Evolutionary conservation across 805 yeast species (phyloP).

Genomic region (Cyberlindnera petersonii): DNA sequence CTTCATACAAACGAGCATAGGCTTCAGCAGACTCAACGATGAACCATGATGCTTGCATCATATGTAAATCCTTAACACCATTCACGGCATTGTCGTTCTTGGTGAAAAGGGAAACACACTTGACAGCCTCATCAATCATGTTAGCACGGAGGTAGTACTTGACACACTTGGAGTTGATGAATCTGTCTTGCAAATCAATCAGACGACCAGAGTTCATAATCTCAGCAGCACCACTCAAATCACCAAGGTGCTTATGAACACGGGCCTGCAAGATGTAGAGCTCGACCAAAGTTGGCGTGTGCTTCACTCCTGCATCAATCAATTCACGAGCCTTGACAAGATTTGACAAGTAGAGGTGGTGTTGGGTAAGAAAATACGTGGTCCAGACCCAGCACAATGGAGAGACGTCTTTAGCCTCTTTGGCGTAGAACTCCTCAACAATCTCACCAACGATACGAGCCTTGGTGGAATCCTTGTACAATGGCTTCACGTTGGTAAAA

Average conservation of each 20-base stretch:
- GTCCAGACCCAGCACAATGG: constrained; percentile 58
- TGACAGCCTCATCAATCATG: constrained; percentile 68
- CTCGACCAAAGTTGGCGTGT: constrained; percentile 84
- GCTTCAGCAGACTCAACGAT: constrained; percentile 82
- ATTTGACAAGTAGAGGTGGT: constrained; percentile 54
- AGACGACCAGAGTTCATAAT: constrained; percentile 66
- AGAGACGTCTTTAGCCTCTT: constrained; percentile 26
- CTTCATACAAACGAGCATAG: constrained; percentile 56
- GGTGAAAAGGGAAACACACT: constrained; percentile 74
- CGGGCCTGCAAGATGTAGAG: constrained; percentile 76
- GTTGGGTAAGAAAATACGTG: constrained; percentile 73
- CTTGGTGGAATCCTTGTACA: constrained; percentile 47
- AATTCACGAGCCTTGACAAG: constrained; percentile 49
- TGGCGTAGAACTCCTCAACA: constrained; percentile 44
- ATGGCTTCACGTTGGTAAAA: constrained; percentile 79
- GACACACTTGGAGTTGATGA: constrained; percentile 82
- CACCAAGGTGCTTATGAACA: constrained; percentile 68
- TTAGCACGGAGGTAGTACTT: constrained; percentile 80
- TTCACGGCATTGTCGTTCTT: constrained; percentile 77
- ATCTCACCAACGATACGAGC: constrained; percentile 44
- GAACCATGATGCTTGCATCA: constrained; percentile 92
- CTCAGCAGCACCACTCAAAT: constrained; percentile 56
- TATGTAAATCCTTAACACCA: constrained; percentile 81
- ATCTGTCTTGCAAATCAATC: constrained; percentile 85
- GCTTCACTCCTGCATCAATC: constrained; percentile 60